phyloP scores from a whole-genome alignment of 352 stramenopile species.

The Phytophthora crassamura region DNA sequence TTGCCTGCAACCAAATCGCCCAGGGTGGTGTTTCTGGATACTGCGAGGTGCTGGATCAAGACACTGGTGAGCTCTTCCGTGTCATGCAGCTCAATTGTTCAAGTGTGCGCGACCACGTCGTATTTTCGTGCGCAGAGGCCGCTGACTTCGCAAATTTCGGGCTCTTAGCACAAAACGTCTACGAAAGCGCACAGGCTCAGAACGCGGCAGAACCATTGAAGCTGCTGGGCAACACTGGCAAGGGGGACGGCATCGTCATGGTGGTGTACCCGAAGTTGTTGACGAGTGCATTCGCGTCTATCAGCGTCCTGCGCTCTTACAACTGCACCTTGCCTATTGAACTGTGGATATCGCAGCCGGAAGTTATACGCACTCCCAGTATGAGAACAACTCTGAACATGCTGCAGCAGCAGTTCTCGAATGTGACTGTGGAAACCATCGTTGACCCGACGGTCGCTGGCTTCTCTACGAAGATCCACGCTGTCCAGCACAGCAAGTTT shows the following conservation, averaged over 20 bases:
- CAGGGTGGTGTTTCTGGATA: constrained; percentile 57
- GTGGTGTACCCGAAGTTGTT: constrained; percentile 77
- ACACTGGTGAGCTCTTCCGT: constrained; percentile 66
- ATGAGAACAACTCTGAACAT: constrained; percentile 42
- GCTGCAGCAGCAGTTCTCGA: constrained; percentile 39
- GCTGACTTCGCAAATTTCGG: constrained; percentile 73
- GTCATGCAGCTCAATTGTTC: constrained; percentile 77
- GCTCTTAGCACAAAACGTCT: constrained; percentile 38
- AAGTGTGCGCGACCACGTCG: constrained; percentile 54
- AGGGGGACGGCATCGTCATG: constrained; percentile 67
- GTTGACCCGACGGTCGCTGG: constrained; percentile 48
- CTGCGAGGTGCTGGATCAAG: constrained; percentile 65
- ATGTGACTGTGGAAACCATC: constrained; percentile 59
- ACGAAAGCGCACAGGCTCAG: constrained; percentile 33
- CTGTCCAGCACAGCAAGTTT: constrained; percentile 69
- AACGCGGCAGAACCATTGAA: constrained; percentile 23
- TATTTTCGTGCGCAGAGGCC: constrained; percentile 63
- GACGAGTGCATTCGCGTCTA: constrained; percentile 70
- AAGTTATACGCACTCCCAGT: constrained; percentile 41
- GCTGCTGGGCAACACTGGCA: constrained; percentile 39
- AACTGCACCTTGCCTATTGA: constrained; percentile 75
- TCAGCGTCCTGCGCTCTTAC: constrained; percentile 52
- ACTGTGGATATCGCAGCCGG: constrained; percentile 65
- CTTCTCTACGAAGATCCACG: constrained; percentile 77
- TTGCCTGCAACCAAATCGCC: constrained; percentile 54